Conservation (phyloP, 2,329 filamentous ascomycete species). For the Alternaria sp. region DNA sequence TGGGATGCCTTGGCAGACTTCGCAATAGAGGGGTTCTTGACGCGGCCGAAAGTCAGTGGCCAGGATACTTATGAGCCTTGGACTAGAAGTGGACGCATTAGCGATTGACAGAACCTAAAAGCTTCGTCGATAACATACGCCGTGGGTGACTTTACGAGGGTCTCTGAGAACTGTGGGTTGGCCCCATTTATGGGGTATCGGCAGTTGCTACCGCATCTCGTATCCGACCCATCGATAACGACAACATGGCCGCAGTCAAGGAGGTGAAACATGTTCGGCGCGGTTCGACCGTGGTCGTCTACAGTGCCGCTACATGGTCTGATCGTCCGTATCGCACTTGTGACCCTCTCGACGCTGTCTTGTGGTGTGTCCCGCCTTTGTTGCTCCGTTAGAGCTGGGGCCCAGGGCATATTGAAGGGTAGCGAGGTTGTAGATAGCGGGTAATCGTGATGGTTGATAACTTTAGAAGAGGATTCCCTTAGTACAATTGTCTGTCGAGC, state of each 20-base stretch:
- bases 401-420: not conserved
- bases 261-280: conserved; percentile 13
- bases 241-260: conserved; percentile 28
- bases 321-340: not conserved
- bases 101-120: not conserved
- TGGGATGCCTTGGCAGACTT: conserved; percentile 21
- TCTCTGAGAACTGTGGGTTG: not conserved
- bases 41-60: not conserved
- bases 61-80: not conserved
- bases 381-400: not conserved
- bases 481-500: not conserved
- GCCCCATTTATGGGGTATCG: not conserved
- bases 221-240: conserved; percentile 9
- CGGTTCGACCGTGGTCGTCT: not conserved
- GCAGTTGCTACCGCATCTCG: conserved; percentile 23
- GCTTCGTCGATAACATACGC: not conserved
- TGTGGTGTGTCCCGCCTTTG: not conserved
- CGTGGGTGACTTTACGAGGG: not conserved
- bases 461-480: no score
- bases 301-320: conserved; percentile 5
- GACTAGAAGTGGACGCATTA: not conserved
- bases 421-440: not conserved
- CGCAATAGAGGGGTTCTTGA: conserved; percentile 21
- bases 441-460: not conserved
- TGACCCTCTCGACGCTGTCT: not conserved